Conservation (phyloP, 345 rosid genomes). For the Sisymbrium altissimum region DNA sequence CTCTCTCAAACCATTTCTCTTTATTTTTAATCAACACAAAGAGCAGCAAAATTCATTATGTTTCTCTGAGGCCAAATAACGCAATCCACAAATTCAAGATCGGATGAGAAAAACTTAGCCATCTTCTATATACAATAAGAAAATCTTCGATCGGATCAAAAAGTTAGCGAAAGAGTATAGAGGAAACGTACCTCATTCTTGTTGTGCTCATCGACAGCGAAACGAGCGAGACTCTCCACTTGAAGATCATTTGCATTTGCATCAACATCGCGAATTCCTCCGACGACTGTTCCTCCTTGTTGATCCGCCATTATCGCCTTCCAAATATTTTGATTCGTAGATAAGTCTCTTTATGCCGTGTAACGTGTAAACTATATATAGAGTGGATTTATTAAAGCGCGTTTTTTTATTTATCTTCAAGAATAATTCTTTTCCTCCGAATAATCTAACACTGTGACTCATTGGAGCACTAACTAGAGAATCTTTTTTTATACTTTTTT, state of each 20-base stretch:
- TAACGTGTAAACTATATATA: neutral
- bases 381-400: constrained; percentile 6
- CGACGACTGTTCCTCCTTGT: constrained; percentile 36
- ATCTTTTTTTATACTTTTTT: neutral
- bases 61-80: neutral
- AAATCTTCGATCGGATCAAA: neutral
- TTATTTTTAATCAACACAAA: neutral
- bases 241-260: constrained; percentile 58
- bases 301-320: constrained; percentile 32
- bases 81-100: neutral
- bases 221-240: constrained; percentile 70
- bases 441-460: constrained; percentile 1
- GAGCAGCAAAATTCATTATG: neutral
- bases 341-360: neutral
- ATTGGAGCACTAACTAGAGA: constrained; percentile 1
- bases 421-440: constrained; percentile 11
- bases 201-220: constrained; percentile 86
- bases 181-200: constrained; percentile 54
- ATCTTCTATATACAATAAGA: neutral
- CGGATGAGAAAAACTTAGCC: neutral
- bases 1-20: neutral
- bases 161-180: neutral
- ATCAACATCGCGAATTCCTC: constrained; percentile 50
- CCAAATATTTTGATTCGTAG: constrained; percentile 2
- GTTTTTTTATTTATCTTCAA: neutral